Evolutionary conservation across 441 rosid genomes (phyloP), one percentile per base, ranked within the genome.

Genomic region (Erodium trifolium): DNA sequence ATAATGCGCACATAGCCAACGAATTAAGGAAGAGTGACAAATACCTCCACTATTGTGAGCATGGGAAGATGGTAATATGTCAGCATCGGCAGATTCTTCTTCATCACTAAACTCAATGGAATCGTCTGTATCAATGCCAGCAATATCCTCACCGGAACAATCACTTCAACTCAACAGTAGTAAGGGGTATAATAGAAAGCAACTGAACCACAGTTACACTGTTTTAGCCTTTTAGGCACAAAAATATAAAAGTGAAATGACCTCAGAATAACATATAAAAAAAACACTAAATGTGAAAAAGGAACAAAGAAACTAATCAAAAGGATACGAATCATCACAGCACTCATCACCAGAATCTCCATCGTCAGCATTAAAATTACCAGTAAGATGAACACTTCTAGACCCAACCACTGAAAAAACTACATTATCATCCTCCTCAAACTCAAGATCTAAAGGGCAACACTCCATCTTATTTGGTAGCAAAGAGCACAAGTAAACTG

Each of bases 371-470:
- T 77, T 82, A 80, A 91, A 80, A 80, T 82, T 89, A 59, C 99
- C 99, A 73, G 92, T 79, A 1, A 94, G 82, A 80, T 94, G 96
- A 69, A 94, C 82, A 85, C 98, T 94, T 68, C 82, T 79, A 6
- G 77, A 23, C 47, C 99, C 99, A 68, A 84, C 75, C 34, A 90
- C 94, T 0, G 88, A 87, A 80, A 94, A 92, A 18, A 84, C 80
- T 19, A 92, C 90, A 0, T 78, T 16, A 73, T 88, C 97, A 63
- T 75, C 78, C 1, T 81, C 82, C 63, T 87, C 81, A 69, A 94
- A 86, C 67, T 87, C 92, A 68, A 90, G 99, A 78, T 86, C 84
- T 81, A 94, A 71, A 49, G 87, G 67, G 68, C 96, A 94, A 19
- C 83, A 88, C 68, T 94, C 99, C 6, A 10, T 76, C 75, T 73